Base-by-base conservation (phyloP, 176 grass and related monocot species). In the Saccharum officinarum region DNA sequence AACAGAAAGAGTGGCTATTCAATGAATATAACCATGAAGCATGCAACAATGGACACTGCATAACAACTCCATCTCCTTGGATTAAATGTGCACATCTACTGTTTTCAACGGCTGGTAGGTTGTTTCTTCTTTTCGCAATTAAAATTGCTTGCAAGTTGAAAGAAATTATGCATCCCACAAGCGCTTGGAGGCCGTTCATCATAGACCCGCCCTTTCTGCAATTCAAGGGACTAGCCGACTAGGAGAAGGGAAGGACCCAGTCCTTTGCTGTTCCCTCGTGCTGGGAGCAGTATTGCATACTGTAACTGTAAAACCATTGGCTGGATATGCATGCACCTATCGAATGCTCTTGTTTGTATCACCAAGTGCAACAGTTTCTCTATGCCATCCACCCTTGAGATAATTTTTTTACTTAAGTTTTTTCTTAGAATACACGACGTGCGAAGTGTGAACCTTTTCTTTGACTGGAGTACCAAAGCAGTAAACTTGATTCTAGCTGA, bases 1-100 rank as follows among this genome's bases (percentile, higher is more conserved):
- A 67, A 68, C 67, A 36, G 46, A 69, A 80, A 80, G 7, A 69
- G 28, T 75, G 77, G 66, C 9, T 80, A 73, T 73, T 75, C 28
- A 74, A 68, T 26, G 15, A 61, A 67, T 16, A 79, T n/a, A 79
- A 36, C 6, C 34, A 8, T 44, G 20, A 67, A 59, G 14, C 49
- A 60, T 57, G 45, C 76, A 68, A 30, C 15, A 60, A 84, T 9
- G 6, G 20, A 0, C 47, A 25, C 18, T 17, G 22, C 12, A 40
- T 40, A 83, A 62, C 41, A 61, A 72, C 22, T 50, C 39, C 2
- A 37, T 31, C 30, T 50, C 39, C 2, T 22, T 50, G 34, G 3
- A 69, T 69, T 60, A 60, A 74, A 57, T 63, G 28, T 52, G 57
- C 38, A 63, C n/a, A 64, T 62, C 41, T 52, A 50, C 23, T 1